Base-by-base conservation (phyloP, 2,329 filamentous ascomycete genomes). In the Penicillium sclerotigenum region DNA sequence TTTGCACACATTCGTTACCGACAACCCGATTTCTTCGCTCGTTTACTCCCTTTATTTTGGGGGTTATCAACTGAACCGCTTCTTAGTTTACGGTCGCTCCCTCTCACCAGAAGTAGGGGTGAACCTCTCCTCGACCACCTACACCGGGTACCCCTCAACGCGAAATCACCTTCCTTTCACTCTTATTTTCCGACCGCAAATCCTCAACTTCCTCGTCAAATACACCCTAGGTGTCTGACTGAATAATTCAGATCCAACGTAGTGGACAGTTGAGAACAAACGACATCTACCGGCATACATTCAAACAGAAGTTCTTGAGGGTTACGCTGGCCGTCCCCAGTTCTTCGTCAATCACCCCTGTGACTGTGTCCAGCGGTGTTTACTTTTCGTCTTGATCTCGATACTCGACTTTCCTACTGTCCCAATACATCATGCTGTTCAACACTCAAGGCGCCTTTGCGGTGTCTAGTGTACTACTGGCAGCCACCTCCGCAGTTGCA, bases 311-410 rank as follows among this genome's bases (percentile, higher is more conserved):
- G 58, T 56, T 61, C 47, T 45, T 45, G 57, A 73, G 71, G 72
- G 70, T 67, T 67, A 72, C 72, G 72, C 72, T 41, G 72, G 72
- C 65, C 72, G 72, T 75, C 65, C 71, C 71, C 68, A 59, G 51
- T 64, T 60, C 59, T 66, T 70, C 60, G 41, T 60, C 46, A 37
- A 56, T 54, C 43, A 54, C 48, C 55, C 57, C 50, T 54, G 50
- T 47, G 56, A 63, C 61, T 57, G 64, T 58, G 54, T 65, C 64
- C 59, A 62, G 58, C 58, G 58, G 56, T 55, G 51, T 54, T 60
- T 59, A 29, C 20, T 48, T 48, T 41, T 42, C 24, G 33, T 34
- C 4, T 20, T 34, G 34, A 54, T 60, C 55, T 42, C 47, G 40
- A 48, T 49, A 52, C 43, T 54, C 52, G 37, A 54, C 28, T 46